Evolutionary conservation across 225 moss, liverwort and hornwort species (phyloP).

Genomic region (Antitrichia curtipendula): DNA sequence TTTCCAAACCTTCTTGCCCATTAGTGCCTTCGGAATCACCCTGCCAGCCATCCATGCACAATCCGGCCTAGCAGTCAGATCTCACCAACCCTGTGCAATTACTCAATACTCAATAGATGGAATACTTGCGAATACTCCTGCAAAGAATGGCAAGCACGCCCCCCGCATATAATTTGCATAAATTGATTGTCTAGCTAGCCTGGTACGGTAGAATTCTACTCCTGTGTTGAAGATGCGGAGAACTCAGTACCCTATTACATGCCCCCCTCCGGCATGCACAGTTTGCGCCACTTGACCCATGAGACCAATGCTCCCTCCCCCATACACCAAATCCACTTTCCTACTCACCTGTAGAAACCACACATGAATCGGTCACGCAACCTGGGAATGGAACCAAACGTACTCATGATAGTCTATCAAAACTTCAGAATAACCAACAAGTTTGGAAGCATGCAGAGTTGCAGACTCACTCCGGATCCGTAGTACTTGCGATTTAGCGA

Average conservation of each 20-base stretch:
- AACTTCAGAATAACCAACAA: not conserved
- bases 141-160: not conserved
- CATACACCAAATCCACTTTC: slow-evolving; percentile 67
- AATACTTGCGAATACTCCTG: not conserved
- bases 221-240: not conserved
- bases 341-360: slow-evolving; percentile 40
- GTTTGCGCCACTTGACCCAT: slow-evolving; percentile 80
- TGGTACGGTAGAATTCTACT: not conserved
- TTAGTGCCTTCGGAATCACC: slow-evolving; percentile 74
- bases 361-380: not conserved
- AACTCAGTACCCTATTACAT: slow-evolving; percentile 52
- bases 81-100: not conserved
- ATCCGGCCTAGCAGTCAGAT: not conserved
- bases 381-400: not conserved
- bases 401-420: not conserved
- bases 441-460: not conserved
- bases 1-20: slow-evolving; percentile 41
- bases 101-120: not conserved
- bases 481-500: not conserved
- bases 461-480: no score
- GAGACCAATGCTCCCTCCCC: slow-evolving; percentile 72
- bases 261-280: slow-evolving; percentile 57
- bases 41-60: slow-evolving; percentile 24
- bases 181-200: no score
- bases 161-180: not conserved